These are phyloP conservation scores for Tolypocladium paradoxum DNA, from an alignment of 2,329 filamentous ascomycete genomes.

Conservation along the genomic window DNA sequence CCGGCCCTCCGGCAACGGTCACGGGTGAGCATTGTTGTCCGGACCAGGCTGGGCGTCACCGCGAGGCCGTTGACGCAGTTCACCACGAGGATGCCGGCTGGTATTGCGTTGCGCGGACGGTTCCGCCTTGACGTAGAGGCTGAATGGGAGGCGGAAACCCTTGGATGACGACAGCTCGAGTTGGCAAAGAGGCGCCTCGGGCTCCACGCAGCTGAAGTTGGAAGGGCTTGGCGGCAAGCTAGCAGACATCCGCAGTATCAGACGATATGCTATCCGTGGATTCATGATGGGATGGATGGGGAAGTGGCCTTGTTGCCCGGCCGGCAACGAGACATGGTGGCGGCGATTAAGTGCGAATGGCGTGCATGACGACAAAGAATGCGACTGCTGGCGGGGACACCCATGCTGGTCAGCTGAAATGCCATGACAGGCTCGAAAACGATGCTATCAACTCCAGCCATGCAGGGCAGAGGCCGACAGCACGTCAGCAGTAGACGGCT, in stretches of 20 bases:
- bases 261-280: too few species aligned
- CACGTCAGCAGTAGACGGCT: neutral
- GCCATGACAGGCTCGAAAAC: neutral
- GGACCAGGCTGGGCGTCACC: neutral
- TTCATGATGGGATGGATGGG: neutral
- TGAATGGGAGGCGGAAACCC: neutral
- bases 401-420: neutral
- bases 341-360: neutral
- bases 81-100: neutral
- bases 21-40: neutral
- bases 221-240: neutral
- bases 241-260: neutral
- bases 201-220: neutral
- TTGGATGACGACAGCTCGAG: neutral
- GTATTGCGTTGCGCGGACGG: neutral
- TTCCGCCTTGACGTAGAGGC: neutral
- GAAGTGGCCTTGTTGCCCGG: too few species aligned
- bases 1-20: neutral
- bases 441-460: neutral
- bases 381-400: neutral
- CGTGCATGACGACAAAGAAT: neutral
- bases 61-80: neutral
- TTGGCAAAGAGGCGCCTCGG: neutral
- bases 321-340: too few species aligned
- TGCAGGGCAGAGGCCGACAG: neutral